Percentiles rank a stretch among this genome's conserved stretches.
Evolutionary conservation across 2,329 filamentous ascomycete species (phyloP).

Genomic region (Paraphoma sp.): DNA sequence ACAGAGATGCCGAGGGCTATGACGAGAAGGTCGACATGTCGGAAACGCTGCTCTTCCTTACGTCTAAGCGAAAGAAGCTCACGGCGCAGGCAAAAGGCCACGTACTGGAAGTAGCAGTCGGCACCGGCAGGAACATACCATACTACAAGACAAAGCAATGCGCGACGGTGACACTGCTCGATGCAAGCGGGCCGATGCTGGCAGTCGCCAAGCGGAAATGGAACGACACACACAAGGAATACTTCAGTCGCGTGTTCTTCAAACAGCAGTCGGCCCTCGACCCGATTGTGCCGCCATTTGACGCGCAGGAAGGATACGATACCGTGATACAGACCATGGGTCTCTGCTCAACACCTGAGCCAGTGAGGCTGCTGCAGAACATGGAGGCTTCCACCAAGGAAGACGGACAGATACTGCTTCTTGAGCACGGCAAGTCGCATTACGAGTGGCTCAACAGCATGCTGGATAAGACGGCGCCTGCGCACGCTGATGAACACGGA

Average conservation of each 20-base stretch:
- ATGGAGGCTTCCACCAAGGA: conserved; percentile 52
- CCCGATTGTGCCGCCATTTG: conserved; percentile 51
- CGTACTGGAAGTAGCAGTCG: conserved; percentile 58
- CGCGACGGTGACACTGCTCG: conserved; percentile 55
- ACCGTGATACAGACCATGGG: conserved; percentile 61
- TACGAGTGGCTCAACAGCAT: conserved; percentile 56
- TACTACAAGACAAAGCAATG: conserved; percentile 52
- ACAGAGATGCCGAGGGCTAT: conserved; percentile 53
- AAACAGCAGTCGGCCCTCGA: conserved; percentile 53
- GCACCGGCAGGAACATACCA: conserved; percentile 56
- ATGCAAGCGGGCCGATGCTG: conserved; percentile 57
- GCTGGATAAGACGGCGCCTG: conserved; percentile 54
- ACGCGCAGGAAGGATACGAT: conserved; percentile 52
- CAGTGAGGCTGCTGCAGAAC: conserved; percentile 53
- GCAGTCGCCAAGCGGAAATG: conserved; percentile 57
- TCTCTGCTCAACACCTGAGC: conserved; percentile 56
- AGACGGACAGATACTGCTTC: conserved; percentile 54
- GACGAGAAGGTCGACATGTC: conserved; percentile 55
- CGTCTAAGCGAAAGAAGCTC: conserved; percentile 49
- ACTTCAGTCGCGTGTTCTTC: conserved; percentile 49
- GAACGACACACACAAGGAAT: conserved; percentile 50
- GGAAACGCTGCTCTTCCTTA: conserved; percentile 53
- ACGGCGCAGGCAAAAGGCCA: conserved; percentile 51
- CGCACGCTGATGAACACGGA: conserved; percentile 57
- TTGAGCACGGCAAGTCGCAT: conserved; percentile 59